Base-by-base conservation (phyloP, 192 early-diverging fungal species). In the Coemansia sp. region DNA sequence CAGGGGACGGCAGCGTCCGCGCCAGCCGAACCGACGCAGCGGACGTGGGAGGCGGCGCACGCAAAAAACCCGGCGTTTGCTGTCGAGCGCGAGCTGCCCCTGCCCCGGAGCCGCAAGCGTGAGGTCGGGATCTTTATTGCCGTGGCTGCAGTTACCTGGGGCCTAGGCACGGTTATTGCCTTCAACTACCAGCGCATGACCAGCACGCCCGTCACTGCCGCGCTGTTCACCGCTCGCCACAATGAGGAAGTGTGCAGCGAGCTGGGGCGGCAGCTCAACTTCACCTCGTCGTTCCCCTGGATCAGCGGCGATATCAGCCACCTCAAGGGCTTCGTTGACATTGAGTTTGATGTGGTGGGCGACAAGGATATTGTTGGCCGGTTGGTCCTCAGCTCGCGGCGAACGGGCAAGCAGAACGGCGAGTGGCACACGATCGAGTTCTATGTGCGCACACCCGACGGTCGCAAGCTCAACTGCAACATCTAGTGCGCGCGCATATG, bases 181-280 rank as follows among this genome's bases (percentile, higher is more conserved):
- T 78, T 78, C 54, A 78, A 78, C 65, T 78, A 78, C 53, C 75
- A 78, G 58, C 69, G 65, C 30, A 71, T 72, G 65, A 78, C 64
- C 36, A 78, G 69, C 60, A 78, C 69, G 36, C 66, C 75, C 6
- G 75, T 78, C 28, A 72, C 75, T 8, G 70, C 69, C 3, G 75
- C 75, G 8, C 58, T 72, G 36, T 78, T 68, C 39, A 72, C 69
- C 0, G 75, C 75, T 1, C 56, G 75, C 9, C 75, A 78, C 53
- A 71, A 73, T 46, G 55, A 67, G 17, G 54, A 64, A 27, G 57
- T 78, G 32, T 48, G 45, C 29, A 23, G 45, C 34, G 58, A 23
- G 53, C 48, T 78, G 25, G 75, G 75, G 5, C 9, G 34, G 35
- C 64, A 78, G 54, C 69, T 78, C 34, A 68, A 64, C 58, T 78